Conservation (phyloP, 768 basidiomycete species). For the Tylopilus intermedius region DNA sequence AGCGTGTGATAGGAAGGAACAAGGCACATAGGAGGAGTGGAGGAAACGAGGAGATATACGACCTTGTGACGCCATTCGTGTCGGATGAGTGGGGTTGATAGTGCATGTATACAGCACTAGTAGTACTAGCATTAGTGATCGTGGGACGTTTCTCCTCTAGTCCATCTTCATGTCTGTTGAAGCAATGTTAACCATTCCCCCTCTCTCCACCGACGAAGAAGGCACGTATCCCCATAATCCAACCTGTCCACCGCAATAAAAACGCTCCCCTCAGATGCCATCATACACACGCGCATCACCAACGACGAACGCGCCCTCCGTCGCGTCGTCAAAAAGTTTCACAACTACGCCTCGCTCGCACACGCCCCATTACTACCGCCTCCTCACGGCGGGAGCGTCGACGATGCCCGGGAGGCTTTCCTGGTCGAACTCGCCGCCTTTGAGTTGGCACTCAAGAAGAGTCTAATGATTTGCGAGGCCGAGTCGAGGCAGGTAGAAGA, state of each 20-base stretch:
- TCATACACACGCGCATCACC: slow-evolving; percentile 75
- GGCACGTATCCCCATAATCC: slow-evolving; percentile 32
- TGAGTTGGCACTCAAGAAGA: slow-evolving; percentile 71
- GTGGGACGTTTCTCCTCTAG: background rate
- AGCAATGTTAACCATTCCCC: slow-evolving; percentile 31
- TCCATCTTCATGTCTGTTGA: slow-evolving; percentile 6
- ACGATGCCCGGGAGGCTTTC: slow-evolving; percentile 77
- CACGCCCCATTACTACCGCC: slow-evolving; percentile 41
- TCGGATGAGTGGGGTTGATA: slow-evolving; percentile 64
- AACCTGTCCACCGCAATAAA: slow-evolving; percentile 9
- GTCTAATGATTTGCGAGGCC: slow-evolving; percentile 78
- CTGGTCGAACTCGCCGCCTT: slow-evolving; percentile 75
- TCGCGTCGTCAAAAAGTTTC: slow-evolving; percentile 77
- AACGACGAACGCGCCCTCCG: slow-evolving; percentile 78
- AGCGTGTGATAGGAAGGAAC: slow-evolving; percentile 53
- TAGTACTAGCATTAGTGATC: background rate
- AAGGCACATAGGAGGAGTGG: slow-evolving; percentile 45
- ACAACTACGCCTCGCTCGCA: slow-evolving; percentile 60
- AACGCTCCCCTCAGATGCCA: slow-evolving; percentile 50
- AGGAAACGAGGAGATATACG: slow-evolving; percentile 74
- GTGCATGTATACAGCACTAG: too few species aligned
- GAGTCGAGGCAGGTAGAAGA: slow-evolving; percentile 82
- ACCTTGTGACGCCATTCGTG: slow-evolving; percentile 79
- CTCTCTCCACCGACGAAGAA: slow-evolving; percentile 60
- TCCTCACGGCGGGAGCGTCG: slow-evolving; percentile 33